Conservation (phyloP, 305 asterid genomes). For the Solanum aculeatissimum region DNA sequence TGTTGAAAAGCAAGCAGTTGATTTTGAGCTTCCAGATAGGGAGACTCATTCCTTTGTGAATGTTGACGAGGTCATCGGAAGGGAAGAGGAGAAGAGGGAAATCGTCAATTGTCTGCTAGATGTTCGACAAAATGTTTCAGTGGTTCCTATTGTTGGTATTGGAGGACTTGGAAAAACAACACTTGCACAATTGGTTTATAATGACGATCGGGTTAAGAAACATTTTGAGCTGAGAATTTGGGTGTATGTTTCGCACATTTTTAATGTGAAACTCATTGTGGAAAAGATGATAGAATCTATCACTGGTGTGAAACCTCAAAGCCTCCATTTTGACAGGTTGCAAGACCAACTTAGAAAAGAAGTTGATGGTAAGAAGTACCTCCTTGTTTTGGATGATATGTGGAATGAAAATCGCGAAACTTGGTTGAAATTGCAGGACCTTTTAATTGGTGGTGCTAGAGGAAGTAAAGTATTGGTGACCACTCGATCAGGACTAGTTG, state of each 20-base stretch:
- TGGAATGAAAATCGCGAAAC: neutral
- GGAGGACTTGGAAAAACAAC: constrained; percentile 9
- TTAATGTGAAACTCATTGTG: neutral
- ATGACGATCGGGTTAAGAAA: neutral
- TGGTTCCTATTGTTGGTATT: constrained; percentile 1
- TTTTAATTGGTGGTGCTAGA: neutral
- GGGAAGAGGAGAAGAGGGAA: neutral
- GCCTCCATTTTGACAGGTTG: neutral
- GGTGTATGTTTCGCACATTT: neutral
- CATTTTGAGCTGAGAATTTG: neutral
- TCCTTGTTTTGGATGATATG: neutral
- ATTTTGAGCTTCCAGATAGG: neutral
- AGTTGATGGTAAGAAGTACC: neutral
- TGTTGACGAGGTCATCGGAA: neutral
- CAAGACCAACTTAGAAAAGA: neutral
- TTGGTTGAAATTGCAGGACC: neutral
- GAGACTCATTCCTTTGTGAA: neutral
- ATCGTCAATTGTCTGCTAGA: neutral
- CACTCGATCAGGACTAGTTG: neutral
- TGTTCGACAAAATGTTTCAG: neutral
- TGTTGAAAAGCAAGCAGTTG: neutral
- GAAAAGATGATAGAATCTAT: neutral
- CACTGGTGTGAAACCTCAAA: neutral
- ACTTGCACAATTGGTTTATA: neutral
- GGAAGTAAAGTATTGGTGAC: neutral